Base-by-base conservation (phyloP, 2,329 filamentous ascomycete genomes). In the Chaetomiaceae sp. region DNA sequence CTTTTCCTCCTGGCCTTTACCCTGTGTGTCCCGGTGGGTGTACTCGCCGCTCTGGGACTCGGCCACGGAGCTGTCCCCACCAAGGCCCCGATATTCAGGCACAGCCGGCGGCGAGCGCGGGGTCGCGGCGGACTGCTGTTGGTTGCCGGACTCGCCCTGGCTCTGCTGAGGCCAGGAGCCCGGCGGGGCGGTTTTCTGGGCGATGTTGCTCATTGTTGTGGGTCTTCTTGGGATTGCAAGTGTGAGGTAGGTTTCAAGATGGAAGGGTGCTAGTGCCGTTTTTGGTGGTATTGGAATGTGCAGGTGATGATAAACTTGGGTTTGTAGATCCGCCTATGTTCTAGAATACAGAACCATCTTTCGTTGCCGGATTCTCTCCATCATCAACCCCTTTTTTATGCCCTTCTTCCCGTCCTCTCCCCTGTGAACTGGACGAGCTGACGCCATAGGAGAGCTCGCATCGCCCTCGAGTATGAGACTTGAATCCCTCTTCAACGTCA, bases 181-280 rank as follows among this genome's bases (percentile, higher is more conserved):
- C 6, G 58, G 56, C 7, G 61, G 59, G 17, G 58, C 56, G 46
- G 62, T 62, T 25, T 34, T 59, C 43, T 46, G 57, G 42, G 55
- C 58, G 52, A 64, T 55, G 57, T 63, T 58, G 53, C 59, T 61
- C 61, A 64, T 64, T 19, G 25, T 55, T 46, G n/a, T n/a, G 22
- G 15, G 27, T 36, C n/a, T n/a, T 33, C 12, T 27, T 37, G 42
- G 31, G 47, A 15, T 33, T 11, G n/a, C 5, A 11, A 31, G n/a
- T n/a, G n/a, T n/a, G n/a, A 5, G 5, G 19, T 22, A 14, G 17
- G 23, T 17, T 45, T 14, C 17, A 25, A 9, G 36, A 36, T 36
- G 27, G 15, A 19, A 27, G 40, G 19, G 19, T 27, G 17, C 2
- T 8, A 5, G 3, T 23, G 36, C 15, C 9, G 31, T 36, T 25